Percentiles rank a stretch among this genome's conserved stretches.
Conservation (phyloP, 805 yeast genomes). For the Jamesozyma lodderae region DNA sequence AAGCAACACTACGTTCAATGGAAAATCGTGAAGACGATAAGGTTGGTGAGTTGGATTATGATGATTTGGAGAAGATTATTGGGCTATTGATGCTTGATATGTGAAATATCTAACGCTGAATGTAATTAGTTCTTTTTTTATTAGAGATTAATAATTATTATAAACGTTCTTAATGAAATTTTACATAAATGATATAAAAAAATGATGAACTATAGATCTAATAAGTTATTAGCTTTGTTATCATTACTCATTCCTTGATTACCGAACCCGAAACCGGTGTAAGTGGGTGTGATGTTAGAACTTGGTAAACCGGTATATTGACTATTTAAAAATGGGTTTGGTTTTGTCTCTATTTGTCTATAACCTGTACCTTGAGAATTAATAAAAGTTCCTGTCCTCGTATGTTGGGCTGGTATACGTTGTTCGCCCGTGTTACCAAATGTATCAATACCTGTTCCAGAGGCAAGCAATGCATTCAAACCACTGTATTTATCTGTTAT, state of each 20-base stretch:
- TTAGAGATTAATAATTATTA: not conserved
- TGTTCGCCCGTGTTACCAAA: conserved; percentile 41
- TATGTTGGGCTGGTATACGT: conserved; percentile 89
- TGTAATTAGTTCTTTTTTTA: not conserved
- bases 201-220: conserved; percentile 7
- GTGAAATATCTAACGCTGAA: conserved; percentile 6
- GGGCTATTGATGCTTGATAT: conserved; percentile 27
- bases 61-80: conserved; percentile 25
- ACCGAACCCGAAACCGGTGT: conserved; percentile 94
- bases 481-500: conserved; percentile 57
- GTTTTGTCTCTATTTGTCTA: conserved; percentile 36
- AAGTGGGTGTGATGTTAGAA: conserved; percentile 60
- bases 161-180: not conserved
- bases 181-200: conserved; percentile 4
- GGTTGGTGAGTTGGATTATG: conserved; percentile 9
- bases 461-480: conserved; percentile 67
- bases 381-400: conserved; percentile 69
- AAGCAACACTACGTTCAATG: conserved; percentile 23
- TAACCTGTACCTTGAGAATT: conserved; percentile 85
- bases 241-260: conserved; percentile 39
- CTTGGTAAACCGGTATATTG: conserved; percentile 70
- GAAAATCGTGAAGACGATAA: conserved; percentile 17
- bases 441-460: conserved; percentile 89
- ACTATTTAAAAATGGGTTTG: conserved; percentile 38
- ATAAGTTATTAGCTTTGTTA: conserved; percentile 22